Base-by-base conservation (phyloP, 2,329 filamentous ascomycete genomes). In the Hypocrella siamensis region DNA sequence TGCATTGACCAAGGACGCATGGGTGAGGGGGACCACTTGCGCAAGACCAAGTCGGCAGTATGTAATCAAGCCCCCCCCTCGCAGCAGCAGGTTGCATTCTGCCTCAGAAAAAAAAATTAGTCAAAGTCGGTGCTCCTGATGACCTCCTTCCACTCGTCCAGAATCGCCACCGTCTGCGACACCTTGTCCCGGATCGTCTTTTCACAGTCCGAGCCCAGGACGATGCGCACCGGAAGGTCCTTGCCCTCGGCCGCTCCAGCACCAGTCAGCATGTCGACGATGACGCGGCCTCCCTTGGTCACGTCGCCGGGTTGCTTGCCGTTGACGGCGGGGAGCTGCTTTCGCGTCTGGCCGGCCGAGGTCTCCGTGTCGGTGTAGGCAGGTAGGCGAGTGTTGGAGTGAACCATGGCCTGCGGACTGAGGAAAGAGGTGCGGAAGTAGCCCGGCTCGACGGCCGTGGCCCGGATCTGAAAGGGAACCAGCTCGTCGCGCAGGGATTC, bases 221-320 rank as follows among this genome's bases (percentile, higher is more conserved):
- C 51, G 30, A 78, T 41, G 18, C 71, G 52, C 11, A 63, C 40
- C 0, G 70, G 72, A 2, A 76, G 50, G 15, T 61, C 55, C 39
- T 48, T 63, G 0, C 65, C 68, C 36, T 44, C 33, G 0, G 55
- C 65, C 17, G 53, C 51, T 0, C 69, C 70, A 3, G 52, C 58
- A 27, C 53, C 53, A 6, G 64, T 71, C 40, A 77, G 40, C 11
- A 70, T 53, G 39, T 77, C 70, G 5, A 75, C 57, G 18, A 72
- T 53, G 1, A 67, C 57, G 34, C 50, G 56, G 6, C 54, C 51
- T 0, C 63, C 71, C 52, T 73, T 73, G 14, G 47, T 49, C 3
- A 68, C 57, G 42, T 76, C 68, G 0, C 71, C 71, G 0, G 53
- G 58, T 49, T 75, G 69, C 0, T 61, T 58, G 12, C 61, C 54